phyloP scores from a whole-genome alignment of 2,329 filamentous ascomycete genomes.

The Fusarium oligoseptatum region DNA sequence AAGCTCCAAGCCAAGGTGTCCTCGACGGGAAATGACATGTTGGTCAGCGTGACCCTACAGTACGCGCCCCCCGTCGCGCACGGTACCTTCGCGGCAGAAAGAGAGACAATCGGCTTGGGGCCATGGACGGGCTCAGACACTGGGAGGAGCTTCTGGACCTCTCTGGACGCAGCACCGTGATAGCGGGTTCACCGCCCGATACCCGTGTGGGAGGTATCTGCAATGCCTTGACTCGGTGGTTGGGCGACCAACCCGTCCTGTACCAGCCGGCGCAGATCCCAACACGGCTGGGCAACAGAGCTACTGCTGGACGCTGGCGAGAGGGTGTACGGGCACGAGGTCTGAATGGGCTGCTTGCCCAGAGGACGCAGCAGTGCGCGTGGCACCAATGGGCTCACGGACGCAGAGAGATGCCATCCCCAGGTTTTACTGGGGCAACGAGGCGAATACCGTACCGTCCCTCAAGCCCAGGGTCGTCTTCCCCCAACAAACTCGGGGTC shows the following conservation, averaged over 20 bases:
- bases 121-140: conserved; percentile 28
- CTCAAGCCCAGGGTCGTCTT: conserved; percentile 17
- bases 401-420: conserved; percentile 31
- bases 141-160: conserved; percentile 36
- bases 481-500: conserved; percentile 30
- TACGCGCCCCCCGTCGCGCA: conserved; percentile 19
- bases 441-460: neutral
- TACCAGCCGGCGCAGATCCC: conserved; percentile 42
- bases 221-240: neutral
- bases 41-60: conserved; percentile 46
- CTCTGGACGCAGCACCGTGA: conserved; percentile 33
- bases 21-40: conserved; percentile 44
- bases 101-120: conserved; percentile 4
- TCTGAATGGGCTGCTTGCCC: conserved; percentile 40
- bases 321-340: conserved; percentile 43
- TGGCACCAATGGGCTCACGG: conserved; percentile 46
- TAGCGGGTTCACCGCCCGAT: conserved; percentile 43
- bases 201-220: conserved; percentile 37
- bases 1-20: conserved; percentile 23
- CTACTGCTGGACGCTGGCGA: conserved; percentile 23
- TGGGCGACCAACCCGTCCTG: conserved; percentile 28
- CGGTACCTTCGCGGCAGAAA: conserved; percentile 20
- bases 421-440: conserved; percentile 40
- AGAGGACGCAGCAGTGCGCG: conserved; percentile 37
- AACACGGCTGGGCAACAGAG: conserved; percentile 35